A percentile compares a stretch with the other conserved stretches of the same genome.
Evolutionary conservation across 2,329 filamentous ascomycete species (phyloP).

Genomic region (Verticillium tricorpus): DNA sequence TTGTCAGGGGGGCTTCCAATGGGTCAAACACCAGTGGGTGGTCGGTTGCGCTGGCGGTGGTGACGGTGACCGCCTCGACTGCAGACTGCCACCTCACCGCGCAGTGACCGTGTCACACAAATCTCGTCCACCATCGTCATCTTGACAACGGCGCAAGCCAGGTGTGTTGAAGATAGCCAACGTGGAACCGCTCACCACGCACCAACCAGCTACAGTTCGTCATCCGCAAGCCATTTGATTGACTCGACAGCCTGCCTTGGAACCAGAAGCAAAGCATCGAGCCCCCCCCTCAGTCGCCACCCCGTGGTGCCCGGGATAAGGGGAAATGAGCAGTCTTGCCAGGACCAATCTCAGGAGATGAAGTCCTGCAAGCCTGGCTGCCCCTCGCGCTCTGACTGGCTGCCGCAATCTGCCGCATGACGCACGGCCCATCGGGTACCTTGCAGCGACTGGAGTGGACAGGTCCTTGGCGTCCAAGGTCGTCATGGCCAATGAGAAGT

Average conservation of each 20-base stretch:
- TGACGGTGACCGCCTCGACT: not conserved
- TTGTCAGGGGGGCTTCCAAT: not conserved
- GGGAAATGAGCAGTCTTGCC: not conserved
- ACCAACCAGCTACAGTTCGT: not conserved
- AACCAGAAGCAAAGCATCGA: not conserved
- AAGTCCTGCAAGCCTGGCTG: not conserved
- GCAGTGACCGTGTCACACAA: not conserved
- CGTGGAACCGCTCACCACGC: not conserved
- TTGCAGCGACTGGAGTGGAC: slow-evolving; percentile 1
- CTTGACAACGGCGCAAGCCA: not conserved
- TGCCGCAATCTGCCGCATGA: not conserved
- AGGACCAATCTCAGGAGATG: slow-evolving; percentile 2
- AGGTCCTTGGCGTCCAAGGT: not conserved
- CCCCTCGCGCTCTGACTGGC: not conserved
- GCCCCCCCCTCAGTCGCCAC: not conserved
- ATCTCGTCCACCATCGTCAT: not conserved
- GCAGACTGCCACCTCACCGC: not conserved
- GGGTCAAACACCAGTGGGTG: not conserved
- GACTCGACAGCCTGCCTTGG: not conserved
- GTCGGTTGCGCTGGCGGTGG: not conserved
- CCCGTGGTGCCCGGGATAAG: not conserved
- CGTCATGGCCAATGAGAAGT: not conserved
- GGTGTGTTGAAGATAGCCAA: not conserved
- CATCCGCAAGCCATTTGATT: not conserved
- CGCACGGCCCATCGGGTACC: slow-evolving; percentile 3